Percentiles rank a stretch among this genome's conserved stretches.
These are phyloP conservation scores for Cunninghamia lanceolata DNA, from an alignment of 75 land plant species.

Conservation along the genomic window DNA sequence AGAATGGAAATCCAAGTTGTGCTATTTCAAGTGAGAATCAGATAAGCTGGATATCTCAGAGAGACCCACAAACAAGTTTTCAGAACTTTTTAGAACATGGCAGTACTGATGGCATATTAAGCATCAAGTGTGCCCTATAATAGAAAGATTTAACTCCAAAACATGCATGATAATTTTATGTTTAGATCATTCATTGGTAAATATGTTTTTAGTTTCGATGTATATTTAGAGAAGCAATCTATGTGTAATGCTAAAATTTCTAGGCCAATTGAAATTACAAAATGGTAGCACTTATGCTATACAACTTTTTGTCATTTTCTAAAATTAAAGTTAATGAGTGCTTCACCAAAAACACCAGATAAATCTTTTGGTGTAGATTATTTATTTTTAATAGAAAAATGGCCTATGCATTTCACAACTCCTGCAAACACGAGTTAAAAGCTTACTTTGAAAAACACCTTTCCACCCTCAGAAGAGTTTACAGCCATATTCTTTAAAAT, in stretches of 20 bases:
- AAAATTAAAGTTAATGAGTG: too few species aligned
- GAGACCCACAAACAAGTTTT: not conserved
- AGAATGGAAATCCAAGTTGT: too few species aligned
- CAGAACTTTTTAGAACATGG: slow-evolving; percentile 1
- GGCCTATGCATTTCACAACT: not conserved
- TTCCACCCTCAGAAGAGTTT: not conserved
- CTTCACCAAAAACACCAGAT: too few species aligned
- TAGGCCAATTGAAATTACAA: too few species aligned
- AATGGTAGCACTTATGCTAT: too few species aligned
- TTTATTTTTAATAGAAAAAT: too few species aligned
- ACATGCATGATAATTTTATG: not conserved
- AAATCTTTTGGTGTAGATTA: too few species aligned
- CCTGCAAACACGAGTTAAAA: not conserved
- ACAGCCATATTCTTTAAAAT: not conserved
- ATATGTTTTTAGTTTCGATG: not conserved
- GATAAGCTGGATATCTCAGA: not conserved
- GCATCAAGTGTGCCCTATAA: not conserved
- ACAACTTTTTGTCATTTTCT: too few species aligned
- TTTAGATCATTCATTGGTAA: not conserved
- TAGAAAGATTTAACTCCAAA: not conserved
- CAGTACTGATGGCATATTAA: not conserved
- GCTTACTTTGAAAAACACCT: not conserved
- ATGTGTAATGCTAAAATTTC: too few species aligned
- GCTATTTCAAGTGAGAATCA: too few species aligned
- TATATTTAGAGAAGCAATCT: not conserved